Base-by-base conservation (phyloP, 2,329 filamentous ascomycete species). In the Plenodomus lindquistii region DNA sequence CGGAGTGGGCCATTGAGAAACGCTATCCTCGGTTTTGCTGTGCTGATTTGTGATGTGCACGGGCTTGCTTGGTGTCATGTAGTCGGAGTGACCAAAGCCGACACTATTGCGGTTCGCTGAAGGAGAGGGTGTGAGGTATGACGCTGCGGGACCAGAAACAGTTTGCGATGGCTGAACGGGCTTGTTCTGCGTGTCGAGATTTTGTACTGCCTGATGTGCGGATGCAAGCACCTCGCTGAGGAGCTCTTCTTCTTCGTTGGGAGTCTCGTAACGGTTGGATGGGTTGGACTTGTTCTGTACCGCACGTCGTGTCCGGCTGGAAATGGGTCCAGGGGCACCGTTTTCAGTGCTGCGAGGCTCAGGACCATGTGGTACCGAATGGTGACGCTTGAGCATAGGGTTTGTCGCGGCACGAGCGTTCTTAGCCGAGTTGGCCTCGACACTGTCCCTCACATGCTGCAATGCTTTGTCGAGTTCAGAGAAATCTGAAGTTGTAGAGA, bases 191-290 rank as follows among this genome's bases (percentile, higher is more conserved):
- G 57, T 53, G 48, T 85, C 89, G 51, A 96, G 78, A 9, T 85
- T 85, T 67, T 84, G 87, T 65, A 89, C 88, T 7, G 86, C 89
- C 52, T 83, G 84, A 62, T 87, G 86, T 0, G 91, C 89, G 5
- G 89, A 90, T 40, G 85, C 82, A 36, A 97, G 79, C 17, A 86
- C 91, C 73, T 99, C 94, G 60, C 97, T 92, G 9, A 97, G 80
- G 9, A 99, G 81, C 74, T 99, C 94, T 50, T 99, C 94, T 67
- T 97, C 93, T 73, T 99, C 94, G 63, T 96, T 92, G 1, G 94
- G 91, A 0, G 92, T 92, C 67, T 99, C 94, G 68, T 97, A 97
- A 54, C 90, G 87, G 62, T 89, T 87, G 40, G 88, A 85, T 4
- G 88, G 88, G 54, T 91, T 87, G 4, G 80, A 77, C 13, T 89